Base-by-base conservation (phyloP, 495 filamentous ascomycete species). In the Clohesyomyces aquaticus region DNA sequence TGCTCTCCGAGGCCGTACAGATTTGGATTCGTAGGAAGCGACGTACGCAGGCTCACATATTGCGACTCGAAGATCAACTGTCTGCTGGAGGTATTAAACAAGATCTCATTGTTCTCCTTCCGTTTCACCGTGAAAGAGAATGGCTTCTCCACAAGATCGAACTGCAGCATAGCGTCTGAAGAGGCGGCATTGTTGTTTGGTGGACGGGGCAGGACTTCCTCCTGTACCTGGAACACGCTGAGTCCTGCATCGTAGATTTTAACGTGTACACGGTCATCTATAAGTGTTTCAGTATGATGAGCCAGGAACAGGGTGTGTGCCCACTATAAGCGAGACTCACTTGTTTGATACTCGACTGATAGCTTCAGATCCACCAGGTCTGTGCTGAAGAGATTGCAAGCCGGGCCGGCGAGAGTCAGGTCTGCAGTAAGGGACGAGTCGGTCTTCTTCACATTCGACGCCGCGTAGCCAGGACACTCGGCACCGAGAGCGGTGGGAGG, bases 1-100 rank as follows among this genome's bases (percentile, higher is more conserved):
- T 91, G 87, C 69, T 96, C 91, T 9, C 91, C 91, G 1, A 96
- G 77, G 1, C 91, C 91, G 68, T 94, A 94, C 14, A 96, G 73
- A 63, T 89, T 85, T 0, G 89, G 87, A 51, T 86, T 73, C 0
- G 81, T 67, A 0, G 89, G 89, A 25, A 93, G 78, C 66, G 74
- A 78, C 4, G 91, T 93, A 18, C 87, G 83, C 16, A 96, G 75
- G 1, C 86, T 82, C 28, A 96, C 72, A 69, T 90, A 94, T 72
- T 94, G 90, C 16, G 83, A 84, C 75, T 96, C 87, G 70, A 93
- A 96, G 47, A 95, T 75, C 41, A 95, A 77, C 28, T 59, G 23
- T 10, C 38, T 21, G 38, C 77, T 87, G 1, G 87, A 85, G 9
- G 89, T 89, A 68, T 94, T 86, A 66, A 96, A 95, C 11, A 96